phyloP scores from a whole-genome alignment of 352 stramenopile species.

The Phytophthora sp. region DNA sequence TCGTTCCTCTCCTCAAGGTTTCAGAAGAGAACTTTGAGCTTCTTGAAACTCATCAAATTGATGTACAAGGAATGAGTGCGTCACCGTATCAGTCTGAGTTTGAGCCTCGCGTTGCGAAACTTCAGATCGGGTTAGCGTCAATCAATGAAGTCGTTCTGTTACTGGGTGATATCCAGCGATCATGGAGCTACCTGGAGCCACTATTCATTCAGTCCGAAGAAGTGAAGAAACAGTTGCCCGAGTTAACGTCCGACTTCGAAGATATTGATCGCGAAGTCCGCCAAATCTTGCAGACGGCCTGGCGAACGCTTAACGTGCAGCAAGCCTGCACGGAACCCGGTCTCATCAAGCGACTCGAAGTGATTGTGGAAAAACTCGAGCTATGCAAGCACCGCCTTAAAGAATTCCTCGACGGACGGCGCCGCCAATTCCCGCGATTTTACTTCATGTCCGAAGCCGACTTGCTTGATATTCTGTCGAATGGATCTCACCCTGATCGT shows the following conservation, averaged over 20 bases:
- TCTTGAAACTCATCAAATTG: conserved; percentile 96
- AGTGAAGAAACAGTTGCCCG: conserved; percentile 95
- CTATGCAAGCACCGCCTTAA: conserved; percentile 94
- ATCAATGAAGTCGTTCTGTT: conserved; percentile 94
- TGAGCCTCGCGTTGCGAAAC: conserved; percentile 88
- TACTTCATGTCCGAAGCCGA: conserved; percentile 93
- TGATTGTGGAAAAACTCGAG: conserved; percentile 93
- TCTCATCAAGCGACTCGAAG: conserved; percentile 91
- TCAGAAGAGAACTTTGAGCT: conserved; percentile 97
- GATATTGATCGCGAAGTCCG: conserved; percentile 95
- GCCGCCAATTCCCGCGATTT: conserved; percentile 95
- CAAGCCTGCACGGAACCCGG: conserved; percentile 89
- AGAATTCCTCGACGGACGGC: conserved; percentile 95
- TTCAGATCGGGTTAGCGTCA: conserved; percentile 87
- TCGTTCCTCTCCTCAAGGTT: conserved; percentile 92
- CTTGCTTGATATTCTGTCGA: conserved; percentile 96
- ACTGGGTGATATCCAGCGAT: conserved; percentile 95
- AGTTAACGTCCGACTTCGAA: conserved; percentile 94
- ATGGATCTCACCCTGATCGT: conserved; percentile 92
- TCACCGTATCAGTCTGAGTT: conserved; percentile 96
- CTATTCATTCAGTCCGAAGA: conserved; percentile 97
- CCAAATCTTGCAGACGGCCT: conserved; percentile 84
- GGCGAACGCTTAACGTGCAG: conserved; percentile 91
- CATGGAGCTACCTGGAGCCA: conserved; percentile 96
- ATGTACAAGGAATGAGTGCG: conserved; percentile 96